These are phyloP conservation scores for Curvularia eragrostidis DNA, from an alignment of 2,329 filamentous ascomycete genomes.

Conservation along the genomic window DNA sequence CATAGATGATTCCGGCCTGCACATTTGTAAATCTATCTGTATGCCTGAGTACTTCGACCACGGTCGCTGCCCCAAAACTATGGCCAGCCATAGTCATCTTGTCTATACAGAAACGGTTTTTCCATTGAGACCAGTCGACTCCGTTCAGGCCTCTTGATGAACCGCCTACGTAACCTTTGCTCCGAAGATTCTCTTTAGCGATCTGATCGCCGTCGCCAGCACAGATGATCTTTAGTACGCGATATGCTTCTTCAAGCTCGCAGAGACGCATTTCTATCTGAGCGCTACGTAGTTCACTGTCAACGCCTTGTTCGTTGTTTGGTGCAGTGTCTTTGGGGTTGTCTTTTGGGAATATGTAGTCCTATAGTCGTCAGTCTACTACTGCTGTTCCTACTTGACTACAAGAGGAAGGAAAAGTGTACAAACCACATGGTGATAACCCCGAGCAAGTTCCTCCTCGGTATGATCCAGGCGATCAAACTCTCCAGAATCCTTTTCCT, in stretches of 20 bases:
- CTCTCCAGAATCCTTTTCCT: constrained; percentile 32
- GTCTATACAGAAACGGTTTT: constrained; percentile 60
- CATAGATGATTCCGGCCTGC: constrained; percentile 69
- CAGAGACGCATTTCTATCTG: constrained; percentile 69
- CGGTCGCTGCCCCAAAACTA: constrained; percentile 71
- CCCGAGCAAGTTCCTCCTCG: constrained; percentile 47
- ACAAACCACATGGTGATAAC: constrained; percentile 58
- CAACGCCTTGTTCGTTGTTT: constrained; percentile 65
- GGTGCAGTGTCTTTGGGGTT: constrained; percentile 58
- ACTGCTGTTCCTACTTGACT: not conserved
- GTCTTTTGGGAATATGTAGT: constrained; percentile 69
- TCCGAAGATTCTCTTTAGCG: constrained; percentile 61
- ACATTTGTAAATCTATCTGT: constrained; percentile 63
- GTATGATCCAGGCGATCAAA: constrained; percentile 47
- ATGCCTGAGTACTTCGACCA: constrained; percentile 65
- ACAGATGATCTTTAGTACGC: constrained; percentile 63
- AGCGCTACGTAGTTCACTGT: constrained; percentile 64
- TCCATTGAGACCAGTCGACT: constrained; percentile 65
- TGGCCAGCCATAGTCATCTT: constrained; percentile 69
- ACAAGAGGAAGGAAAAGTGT: not conserved
- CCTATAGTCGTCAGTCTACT: constrained; percentile 31
- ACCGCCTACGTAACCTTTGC: constrained; percentile 64
- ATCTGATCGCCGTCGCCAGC: constrained; percentile 61
- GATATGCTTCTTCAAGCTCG: constrained; percentile 69
- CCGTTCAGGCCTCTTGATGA: constrained; percentile 66